phyloP scores from a whole-genome alignment of 371 early-diverging fungal species.

The Capillidium heterosporum region DNA sequence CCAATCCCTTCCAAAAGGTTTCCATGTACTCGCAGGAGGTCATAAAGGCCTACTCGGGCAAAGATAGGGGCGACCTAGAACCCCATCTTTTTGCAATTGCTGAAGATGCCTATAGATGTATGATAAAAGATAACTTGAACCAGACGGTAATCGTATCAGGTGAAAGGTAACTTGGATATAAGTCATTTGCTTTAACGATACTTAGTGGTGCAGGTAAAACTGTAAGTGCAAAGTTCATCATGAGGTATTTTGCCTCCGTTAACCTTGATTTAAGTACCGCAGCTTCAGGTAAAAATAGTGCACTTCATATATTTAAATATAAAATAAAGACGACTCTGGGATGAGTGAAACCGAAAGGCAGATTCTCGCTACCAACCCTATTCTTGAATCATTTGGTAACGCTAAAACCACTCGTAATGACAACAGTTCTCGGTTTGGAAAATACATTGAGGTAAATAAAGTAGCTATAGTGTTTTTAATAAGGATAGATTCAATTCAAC shows the following conservation, averaged over 20 bases:
- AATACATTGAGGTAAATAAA: constrained; percentile 74
- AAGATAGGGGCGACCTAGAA: constrained; percentile 81
- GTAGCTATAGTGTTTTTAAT: background rate
- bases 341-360: constrained; percentile 70
- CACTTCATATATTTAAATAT: background rate
- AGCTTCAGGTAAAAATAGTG: constrained; percentile 11
- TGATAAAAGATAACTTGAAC: constrained; percentile 79
- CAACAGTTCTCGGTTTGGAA: constrained; percentile 96
- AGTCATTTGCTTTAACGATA: background rate
- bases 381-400: constrained; percentile 99
- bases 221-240: constrained; percentile 87
- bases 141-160: constrained; percentile 98
- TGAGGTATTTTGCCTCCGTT: constrained; percentile 93
- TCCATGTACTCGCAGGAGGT: constrained; percentile 73
- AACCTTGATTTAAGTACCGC: constrained; percentile 38
- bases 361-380: constrained; percentile 87
- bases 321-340: constrained; percentile 9
- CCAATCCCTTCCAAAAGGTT: constrained; percentile 92
- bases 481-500: constrained; percentile 53
- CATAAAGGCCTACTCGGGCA: constrained; percentile 83
- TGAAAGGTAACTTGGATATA: constrained; percentile 51
- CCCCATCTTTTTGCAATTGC: constrained; percentile 99
- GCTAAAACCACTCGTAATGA: constrained; percentile 99
- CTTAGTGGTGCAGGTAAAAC: constrained; percentile 90
- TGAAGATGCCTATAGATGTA: constrained; percentile 88